These are phyloP conservation scores for Coemansia sp. DNA, from an alignment of 192 early-diverging fungal species.

Conservation along the genomic window DNA sequence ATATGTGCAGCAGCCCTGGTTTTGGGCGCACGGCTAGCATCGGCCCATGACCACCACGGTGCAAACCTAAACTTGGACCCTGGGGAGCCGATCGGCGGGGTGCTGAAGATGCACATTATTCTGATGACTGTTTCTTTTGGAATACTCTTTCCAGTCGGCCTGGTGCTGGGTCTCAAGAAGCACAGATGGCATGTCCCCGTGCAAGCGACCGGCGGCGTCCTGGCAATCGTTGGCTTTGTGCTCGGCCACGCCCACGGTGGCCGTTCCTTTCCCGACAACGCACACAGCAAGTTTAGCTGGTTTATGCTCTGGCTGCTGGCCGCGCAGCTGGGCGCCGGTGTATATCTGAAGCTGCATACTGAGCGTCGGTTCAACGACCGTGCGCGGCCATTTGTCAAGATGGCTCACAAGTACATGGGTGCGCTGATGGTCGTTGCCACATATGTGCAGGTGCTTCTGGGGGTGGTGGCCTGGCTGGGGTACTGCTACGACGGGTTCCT, in stretches of 20 bases:
- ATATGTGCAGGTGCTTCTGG: slow-evolving; percentile 64
- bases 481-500: slow-evolving; percentile 63
- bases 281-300: slow-evolving; percentile 63
- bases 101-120: slow-evolving; percentile 44
- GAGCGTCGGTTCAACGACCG: slow-evolving; percentile 56
- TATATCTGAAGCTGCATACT: slow-evolving; percentile 63
- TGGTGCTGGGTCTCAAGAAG: slow-evolving; percentile 59
- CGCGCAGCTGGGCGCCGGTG: slow-evolving; percentile 54
- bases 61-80: slow-evolving; percentile 51
- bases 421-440: slow-evolving; percentile 54
- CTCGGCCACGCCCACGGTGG: slow-evolving; percentile 64
- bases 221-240: slow-evolving; percentile 56
- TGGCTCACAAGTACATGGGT: slow-evolving; percentile 57
- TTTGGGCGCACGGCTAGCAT: neutral
- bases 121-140: slow-evolving; percentile 51
- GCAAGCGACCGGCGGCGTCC: slow-evolving; percentile 49
- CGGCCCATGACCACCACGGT: slow-evolving; percentile 45
- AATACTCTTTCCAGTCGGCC: slow-evolving; percentile 50
- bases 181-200: slow-evolving; percentile 64
- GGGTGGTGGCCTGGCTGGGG: slow-evolving; percentile 61
- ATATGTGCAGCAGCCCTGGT: slow-evolving; percentile 9
- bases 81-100: slow-evolving; percentile 46
- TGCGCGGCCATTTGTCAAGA: slow-evolving; percentile 50
- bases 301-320: slow-evolving; percentile 57
- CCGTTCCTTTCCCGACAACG: slow-evolving; percentile 61